These are phyloP conservation scores for Axilococcus clingmanii DNA, from an alignment of 139 green algal genomes.

Conservation along the genomic window DNA sequence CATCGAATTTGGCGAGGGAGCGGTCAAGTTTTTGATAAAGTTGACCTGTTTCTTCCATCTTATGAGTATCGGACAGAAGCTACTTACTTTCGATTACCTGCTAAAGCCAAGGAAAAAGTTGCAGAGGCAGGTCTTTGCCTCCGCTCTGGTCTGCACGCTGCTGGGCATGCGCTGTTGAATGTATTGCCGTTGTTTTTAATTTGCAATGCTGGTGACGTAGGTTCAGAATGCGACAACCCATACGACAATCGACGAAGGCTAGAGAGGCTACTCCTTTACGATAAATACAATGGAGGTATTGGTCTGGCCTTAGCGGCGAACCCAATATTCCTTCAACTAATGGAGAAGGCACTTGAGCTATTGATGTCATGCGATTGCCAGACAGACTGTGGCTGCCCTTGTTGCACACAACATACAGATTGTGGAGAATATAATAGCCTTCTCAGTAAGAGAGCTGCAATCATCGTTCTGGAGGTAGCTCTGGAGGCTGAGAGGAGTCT, in stretches of 20 bases:
- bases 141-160: slow-evolving; percentile 73
- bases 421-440: slow-evolving; percentile 79
- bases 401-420: slow-evolving; percentile 73
- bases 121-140: slow-evolving; percentile 40
- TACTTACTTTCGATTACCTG: slow-evolving; percentile 68
- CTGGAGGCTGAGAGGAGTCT: slow-evolving; percentile 24
- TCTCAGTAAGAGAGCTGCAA: slow-evolving; percentile 17
- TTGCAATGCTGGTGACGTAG: slow-evolving; percentile 50
- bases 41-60: slow-evolving; percentile 84
- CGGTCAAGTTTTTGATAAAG: slow-evolving; percentile 69
- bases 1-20: slow-evolving; percentile 58
- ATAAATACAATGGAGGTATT: slow-evolving; percentile 80
- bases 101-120: slow-evolving; percentile 18
- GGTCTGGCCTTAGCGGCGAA: slow-evolving; percentile 57
- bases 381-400: slow-evolving; percentile 60
- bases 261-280: slow-evolving; percentile 84
- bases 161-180: slow-evolving; percentile 80
- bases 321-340: slow-evolving; percentile 56
- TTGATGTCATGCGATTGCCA: slow-evolving; percentile 62
- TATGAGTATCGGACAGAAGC: slow-evolving; percentile 73
- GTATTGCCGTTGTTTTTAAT: slow-evolving; percentile 75
- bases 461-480: slow-evolving; percentile 18
- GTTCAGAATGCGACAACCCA: slow-evolving; percentile 72
- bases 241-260: slow-evolving; percentile 68
- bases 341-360: slow-evolving; percentile 57